Evolutionary conservation across 768 basidiomycete genomes (phyloP).

Genomic region (Cystobasidium ongulense): DNA sequence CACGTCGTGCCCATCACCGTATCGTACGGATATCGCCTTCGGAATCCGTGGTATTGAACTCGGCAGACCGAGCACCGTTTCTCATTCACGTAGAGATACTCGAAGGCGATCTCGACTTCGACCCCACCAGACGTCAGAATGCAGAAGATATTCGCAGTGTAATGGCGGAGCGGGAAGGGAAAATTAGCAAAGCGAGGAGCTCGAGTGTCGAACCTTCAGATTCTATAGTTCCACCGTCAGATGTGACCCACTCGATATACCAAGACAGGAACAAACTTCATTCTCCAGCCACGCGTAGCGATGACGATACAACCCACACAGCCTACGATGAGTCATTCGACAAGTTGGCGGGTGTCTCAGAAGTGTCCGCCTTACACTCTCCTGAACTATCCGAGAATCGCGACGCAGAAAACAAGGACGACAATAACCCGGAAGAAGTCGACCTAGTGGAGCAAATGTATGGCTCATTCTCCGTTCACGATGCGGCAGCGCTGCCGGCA

Average conservation of each 20-base stretch:
- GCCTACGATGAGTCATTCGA: background rate
- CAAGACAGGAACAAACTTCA: too few species aligned
- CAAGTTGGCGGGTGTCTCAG: background rate
- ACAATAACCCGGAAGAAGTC: conserved; percentile 67
- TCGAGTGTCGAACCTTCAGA: background rate
- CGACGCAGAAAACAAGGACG: background rate
- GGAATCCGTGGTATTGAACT: conserved; percentile 94
- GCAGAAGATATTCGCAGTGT: conserved; percentile 64
- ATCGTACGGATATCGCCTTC: conserved; percentile 96
- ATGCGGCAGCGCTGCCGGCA: background rate
- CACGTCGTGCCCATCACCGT: conserved; percentile 69
- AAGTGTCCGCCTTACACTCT: background rate
- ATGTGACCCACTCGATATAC: background rate
- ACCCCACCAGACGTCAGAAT: conserved; percentile 71
- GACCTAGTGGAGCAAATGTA: conserved; percentile 95
- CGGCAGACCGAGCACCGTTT: conserved; percentile 90
- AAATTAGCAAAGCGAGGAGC: background rate
- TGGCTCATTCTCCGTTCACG: conserved; percentile 63
- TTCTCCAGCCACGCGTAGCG: too few species aligned
- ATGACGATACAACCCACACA: too few species aligned
- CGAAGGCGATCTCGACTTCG: conserved; percentile 82
- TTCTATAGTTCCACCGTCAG: background rate
- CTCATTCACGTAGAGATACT: conserved; percentile 85
- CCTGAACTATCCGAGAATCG: background rate
- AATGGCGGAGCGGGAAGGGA: conserved; percentile 46